phyloP scores from a whole-genome alignment of 2,329 filamentous ascomycete species.

The Dichotomopilus funicola region DNA sequence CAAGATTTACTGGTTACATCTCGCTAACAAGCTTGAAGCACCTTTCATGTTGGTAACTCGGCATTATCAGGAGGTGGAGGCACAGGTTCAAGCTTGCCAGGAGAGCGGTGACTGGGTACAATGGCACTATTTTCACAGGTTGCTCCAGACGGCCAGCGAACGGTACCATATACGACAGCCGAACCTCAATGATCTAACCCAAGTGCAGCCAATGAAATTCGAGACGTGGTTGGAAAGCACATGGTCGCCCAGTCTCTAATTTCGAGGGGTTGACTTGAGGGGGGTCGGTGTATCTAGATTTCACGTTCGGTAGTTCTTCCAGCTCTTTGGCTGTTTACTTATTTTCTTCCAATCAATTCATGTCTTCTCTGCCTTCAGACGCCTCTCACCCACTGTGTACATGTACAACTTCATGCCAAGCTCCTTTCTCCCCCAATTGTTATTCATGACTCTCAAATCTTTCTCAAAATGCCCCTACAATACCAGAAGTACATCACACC shows the following conservation, averaged over 20 bases:
- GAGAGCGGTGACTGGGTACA: constrained; percentile 43
- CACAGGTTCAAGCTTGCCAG: constrained; percentile 36
- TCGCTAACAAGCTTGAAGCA: constrained; percentile 30
- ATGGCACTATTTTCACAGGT: constrained; percentile 50
- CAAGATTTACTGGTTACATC: constrained; percentile 2
- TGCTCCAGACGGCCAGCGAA: constrained; percentile 62
- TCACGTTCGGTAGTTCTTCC: no score
- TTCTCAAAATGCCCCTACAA: no score
- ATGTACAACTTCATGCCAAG: no score
- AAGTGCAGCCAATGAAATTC: constrained; percentile 45
- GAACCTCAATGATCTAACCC: constrained; percentile 49
- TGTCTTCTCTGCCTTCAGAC: no score
- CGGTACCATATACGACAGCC: constrained; percentile 57
- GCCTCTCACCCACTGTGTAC: no score
- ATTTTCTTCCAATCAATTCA: no score
- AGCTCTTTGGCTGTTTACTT: no score
- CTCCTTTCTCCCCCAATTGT: no score
- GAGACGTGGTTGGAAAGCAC: constrained; percentile 47
- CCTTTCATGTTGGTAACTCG: constrained; percentile 34
- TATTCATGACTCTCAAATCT: no score
- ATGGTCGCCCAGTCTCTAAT: constrained; percentile 33
- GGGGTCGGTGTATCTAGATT: no score
- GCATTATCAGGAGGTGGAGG: constrained; percentile 36
- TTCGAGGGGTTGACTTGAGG: no score
- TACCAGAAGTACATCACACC: no score